These are phyloP conservation scores for Toxoplasma gondii DNA, from an alignment of 169 alveolate species.

Conservation along the genomic window DNA sequence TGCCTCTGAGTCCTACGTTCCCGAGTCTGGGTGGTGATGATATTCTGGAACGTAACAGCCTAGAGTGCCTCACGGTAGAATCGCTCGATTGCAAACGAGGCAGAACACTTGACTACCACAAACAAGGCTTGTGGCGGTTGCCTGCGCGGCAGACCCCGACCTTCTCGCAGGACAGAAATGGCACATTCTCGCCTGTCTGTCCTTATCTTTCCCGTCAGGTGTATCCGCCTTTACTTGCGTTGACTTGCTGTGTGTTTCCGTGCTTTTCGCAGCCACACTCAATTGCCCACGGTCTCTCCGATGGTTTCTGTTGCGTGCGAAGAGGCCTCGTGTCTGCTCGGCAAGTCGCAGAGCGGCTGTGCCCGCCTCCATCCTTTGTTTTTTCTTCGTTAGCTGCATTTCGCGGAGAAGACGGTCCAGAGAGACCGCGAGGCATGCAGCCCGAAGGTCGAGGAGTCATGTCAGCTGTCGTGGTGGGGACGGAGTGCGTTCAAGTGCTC, in stretches of 20 bases:
- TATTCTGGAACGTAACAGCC: no score
- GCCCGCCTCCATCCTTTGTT: background rate
- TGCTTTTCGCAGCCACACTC: background rate
- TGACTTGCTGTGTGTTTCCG: background rate
- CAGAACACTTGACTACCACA: no score
- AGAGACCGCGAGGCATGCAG: background rate
- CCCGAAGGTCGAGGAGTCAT: background rate
- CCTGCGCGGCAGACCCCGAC: no score
- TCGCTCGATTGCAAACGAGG: no score
- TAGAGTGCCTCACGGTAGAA: no score
- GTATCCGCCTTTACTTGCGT: no score
- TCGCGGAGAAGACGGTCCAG: background rate
- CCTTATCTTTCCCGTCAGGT: no score
- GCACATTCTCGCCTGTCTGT: no score
- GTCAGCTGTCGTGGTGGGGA: background rate
- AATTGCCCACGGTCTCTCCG: background rate
- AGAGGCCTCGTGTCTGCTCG: constrained; percentile 3
- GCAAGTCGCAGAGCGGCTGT: constrained; percentile 7
- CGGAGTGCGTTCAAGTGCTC: background rate
- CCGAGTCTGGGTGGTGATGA: no score
- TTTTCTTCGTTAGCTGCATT: background rate
- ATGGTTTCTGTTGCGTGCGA: constrained; percentile 28
- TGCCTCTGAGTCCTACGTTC: no score
- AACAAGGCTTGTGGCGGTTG: no score
- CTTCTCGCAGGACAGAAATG: no score